phyloP scores from a whole-genome alignment of 2,329 filamentous ascomycete species.

The Phoma herbarum region DNA sequence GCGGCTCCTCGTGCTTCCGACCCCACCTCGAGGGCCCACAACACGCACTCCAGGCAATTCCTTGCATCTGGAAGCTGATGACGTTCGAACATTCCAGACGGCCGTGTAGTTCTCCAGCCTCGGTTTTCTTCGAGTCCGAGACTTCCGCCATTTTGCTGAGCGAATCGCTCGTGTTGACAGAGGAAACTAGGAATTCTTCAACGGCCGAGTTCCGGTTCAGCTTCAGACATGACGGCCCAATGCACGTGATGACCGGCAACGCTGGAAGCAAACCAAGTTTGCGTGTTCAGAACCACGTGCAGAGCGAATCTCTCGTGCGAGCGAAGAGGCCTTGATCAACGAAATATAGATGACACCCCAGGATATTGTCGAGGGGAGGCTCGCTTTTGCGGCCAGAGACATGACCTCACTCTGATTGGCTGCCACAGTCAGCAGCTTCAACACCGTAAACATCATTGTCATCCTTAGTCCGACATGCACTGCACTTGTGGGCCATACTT shows the following conservation, averaged over 20 bases:
- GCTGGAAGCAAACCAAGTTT: conserved; percentile 2
- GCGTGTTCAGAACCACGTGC: neutral
- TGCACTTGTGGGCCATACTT: neutral
- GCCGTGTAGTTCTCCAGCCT: neutral
- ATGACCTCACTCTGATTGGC: conserved; percentile 3
- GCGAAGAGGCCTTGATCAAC: neutral
- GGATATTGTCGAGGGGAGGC: neutral
- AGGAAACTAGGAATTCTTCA: conserved; percentile 7
- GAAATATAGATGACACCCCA: neutral
- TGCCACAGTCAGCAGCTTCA: neutral
- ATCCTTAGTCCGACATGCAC: neutral
- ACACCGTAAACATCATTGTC: neutral
- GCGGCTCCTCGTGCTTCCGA: conserved; percentile 7
- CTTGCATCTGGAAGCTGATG: conserved; percentile 15
- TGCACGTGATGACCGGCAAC: conserved; percentile 9
- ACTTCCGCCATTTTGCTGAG: conserved; percentile 9
- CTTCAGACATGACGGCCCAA: neutral
- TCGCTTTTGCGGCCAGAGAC: neutral
- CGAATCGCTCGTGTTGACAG: neutral
- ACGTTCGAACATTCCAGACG: conserved; percentile 23
- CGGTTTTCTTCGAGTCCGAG: conserved; percentile 7
- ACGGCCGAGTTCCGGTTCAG: conserved; percentile 13
- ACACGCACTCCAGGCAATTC: conserved; percentile 1
- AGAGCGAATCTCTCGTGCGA: neutral
- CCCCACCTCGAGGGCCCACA: conserved; percentile 13